phyloP scores from a whole-genome alignment of 805 yeast genomes.

The Ascoidea asiatica region DNA sequence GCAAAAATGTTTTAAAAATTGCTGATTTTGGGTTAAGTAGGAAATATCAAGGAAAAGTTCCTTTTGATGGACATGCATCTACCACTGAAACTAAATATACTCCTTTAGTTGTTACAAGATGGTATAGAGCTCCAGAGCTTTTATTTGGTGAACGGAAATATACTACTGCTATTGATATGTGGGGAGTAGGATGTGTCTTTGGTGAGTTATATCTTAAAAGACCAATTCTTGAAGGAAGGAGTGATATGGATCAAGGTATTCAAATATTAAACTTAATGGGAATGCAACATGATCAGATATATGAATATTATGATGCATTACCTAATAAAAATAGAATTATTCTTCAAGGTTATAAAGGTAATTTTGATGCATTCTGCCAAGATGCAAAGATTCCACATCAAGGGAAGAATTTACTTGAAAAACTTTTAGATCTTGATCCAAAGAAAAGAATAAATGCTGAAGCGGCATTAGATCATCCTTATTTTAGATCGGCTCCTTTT shows the following conservation, averaged over 20 bases:
- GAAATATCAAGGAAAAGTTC: constrained; percentile 49
- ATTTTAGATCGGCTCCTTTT: constrained; percentile 53
- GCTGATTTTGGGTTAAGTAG: constrained; percentile 97
- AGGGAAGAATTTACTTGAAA: constrained; percentile 42
- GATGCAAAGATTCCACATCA: constrained; percentile 10
- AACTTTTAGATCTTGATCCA: constrained; percentile 61
- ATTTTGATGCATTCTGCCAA: constrained; percentile 29
- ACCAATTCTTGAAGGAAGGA: constrained; percentile 76
- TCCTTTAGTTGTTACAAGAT: constrained; percentile 77
- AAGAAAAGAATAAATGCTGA: constrained; percentile 60
- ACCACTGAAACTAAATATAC: constrained; percentile 27
- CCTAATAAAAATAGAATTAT: constrained; percentile 34
- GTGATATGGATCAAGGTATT: constrained; percentile 82
- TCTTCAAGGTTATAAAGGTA: constrained; percentile 18
- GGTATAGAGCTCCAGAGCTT: constrained; percentile 96
- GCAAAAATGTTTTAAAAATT: constrained; percentile 64
- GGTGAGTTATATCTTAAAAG: constrained; percentile 75
- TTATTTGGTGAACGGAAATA: constrained; percentile 77
- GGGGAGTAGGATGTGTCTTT: constrained; percentile 97
- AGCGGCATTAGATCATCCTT: constrained; percentile 59
- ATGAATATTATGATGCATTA: constrained; percentile 28
- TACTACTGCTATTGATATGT: constrained; percentile 91
- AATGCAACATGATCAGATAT: constrained; percentile 37
- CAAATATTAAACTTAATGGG: constrained; percentile 74
- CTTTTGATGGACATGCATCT: constrained; percentile 20